These are phyloP conservation scores for Phaffia tasmanica DNA, from an alignment of 768 basidiomycete genomes.

Conservation along the genomic window DNA sequence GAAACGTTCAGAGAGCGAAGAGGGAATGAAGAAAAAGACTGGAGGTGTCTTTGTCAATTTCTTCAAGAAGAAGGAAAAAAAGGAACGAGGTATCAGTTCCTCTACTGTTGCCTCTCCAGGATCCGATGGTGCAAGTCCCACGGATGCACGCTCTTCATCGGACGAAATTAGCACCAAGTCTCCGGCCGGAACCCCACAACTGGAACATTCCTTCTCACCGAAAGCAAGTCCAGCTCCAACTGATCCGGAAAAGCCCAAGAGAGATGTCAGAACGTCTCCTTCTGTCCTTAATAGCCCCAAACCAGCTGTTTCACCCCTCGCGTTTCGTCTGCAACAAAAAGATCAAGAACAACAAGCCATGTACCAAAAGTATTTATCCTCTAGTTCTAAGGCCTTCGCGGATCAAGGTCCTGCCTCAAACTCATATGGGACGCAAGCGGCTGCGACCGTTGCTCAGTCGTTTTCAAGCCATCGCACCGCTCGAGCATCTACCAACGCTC, in stretches of 20 bases:
- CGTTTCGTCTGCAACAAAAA: slow-evolving; percentile 62
- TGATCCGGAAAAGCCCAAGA: slow-evolving; percentile 1
- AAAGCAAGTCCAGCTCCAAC: slow-evolving; percentile 7
- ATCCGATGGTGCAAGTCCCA: slow-evolving; percentile 29
- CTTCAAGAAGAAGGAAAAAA: slow-evolving; percentile 48
- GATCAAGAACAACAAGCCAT: slow-evolving; percentile 80
- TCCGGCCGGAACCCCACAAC: too few species aligned
- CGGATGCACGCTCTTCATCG: neutral
- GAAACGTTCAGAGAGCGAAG: slow-evolving; percentile 29
- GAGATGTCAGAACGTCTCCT: neutral
- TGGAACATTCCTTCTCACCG: neutral
- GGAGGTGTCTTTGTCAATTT: slow-evolving; percentile 59
- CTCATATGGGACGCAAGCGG: slow-evolving; percentile 65
- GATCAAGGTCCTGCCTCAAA: slow-evolving; percentile 53
- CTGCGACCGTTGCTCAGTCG: slow-evolving; percentile 51
- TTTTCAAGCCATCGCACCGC: slow-evolving; percentile 14
- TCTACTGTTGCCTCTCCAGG: slow-evolving; percentile 27
- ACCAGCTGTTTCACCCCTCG: slow-evolving; percentile 39
- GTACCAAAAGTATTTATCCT: slow-evolving; percentile 80
- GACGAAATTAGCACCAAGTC: too few species aligned
- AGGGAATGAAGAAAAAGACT: slow-evolving; percentile 43
- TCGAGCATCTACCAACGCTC: slow-evolving; percentile 14
- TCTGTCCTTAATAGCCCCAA: neutral
- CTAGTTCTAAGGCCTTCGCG: slow-evolving; percentile 54
- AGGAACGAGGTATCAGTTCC: slow-evolving; percentile 20